Evolutionary conservation across 2,329 filamentous ascomycete genomes (phyloP), one percentile per base, ranked within the genome.

Genomic region (Rhytidhysteron rufulum): DNA sequence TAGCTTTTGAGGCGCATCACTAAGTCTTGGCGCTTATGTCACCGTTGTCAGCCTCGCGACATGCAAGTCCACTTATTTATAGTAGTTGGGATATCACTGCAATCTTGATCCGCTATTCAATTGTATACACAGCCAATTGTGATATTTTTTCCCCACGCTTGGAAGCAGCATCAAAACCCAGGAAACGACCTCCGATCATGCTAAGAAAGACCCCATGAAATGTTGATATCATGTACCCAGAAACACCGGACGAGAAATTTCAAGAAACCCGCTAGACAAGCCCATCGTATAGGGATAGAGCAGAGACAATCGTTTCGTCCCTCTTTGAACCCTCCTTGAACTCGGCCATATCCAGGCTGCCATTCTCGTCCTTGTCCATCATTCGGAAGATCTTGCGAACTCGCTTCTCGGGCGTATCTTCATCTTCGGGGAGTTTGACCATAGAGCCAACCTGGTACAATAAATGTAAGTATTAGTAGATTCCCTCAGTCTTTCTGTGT

Each of bases 341-440:
- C 67, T 98, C 93, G 46, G 90, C 85, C 79, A 96, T 91, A 66
- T 97, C 91, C 57, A 98, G 73, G 62, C 87, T 94, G 55, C 91
- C 93, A 64, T 97, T 97, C 73, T 97, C 91, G 66, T 98, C 93
- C 78, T 98, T 98, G 76, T 98, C 93, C 93, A 98, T 98, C 93
- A 97, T 97, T 60, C 85, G 79, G 77, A 98, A 98, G 68, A 98
- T 97, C 77, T 98, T 98, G 69, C 78, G 83, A 48, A 98, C 93
- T 50, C 93, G 85, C 76, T 98, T 98, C 77, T 97, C 91, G 15
- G 93, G 93, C 42, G 93, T 98, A 71, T 98, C 91, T 74, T 98
- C 93, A 71, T 98, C 93, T 68, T 96, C 89, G 38, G 93, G 93
- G 32, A 98, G 78, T 70, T 97, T 97, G 58, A 98, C 93, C 93